phyloP scores from a whole-genome alignment of 345 rosid species.

The Salix exigua region DNA sequence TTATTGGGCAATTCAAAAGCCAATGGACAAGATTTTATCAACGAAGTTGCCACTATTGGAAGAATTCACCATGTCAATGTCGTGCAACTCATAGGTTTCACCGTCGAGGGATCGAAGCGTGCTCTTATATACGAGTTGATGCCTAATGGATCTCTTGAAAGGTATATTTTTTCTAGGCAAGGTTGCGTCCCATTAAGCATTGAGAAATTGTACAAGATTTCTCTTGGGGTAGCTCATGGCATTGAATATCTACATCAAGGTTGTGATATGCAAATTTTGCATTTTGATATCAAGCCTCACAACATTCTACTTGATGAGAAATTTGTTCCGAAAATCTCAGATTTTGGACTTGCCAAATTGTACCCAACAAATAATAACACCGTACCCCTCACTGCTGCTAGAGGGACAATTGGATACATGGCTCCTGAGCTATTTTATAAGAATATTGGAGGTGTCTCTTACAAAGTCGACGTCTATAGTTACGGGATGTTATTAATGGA shows the following conservation, averaged over 20 bases:
- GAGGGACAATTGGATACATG: too few species aligned
- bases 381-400: too few species aligned
- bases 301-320: neutral
- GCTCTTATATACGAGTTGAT: neutral
- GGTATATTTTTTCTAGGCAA: neutral
- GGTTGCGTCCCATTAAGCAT: rapidly evolving
- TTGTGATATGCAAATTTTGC: neutral
- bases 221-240: neutral
- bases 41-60: neutral
- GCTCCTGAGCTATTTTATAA: neutral
- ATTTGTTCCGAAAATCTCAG: too few species aligned
- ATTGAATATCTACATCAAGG: neutral
- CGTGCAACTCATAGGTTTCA: neutral
- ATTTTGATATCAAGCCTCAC: neutral
- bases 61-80: neutral
- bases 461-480: neutral
- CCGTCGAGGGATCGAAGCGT: neutral
- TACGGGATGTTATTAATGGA: neutral
- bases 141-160: neutral
- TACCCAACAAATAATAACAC: too few species aligned
- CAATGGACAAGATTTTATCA: neutral
- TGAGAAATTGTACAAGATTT: neutral
- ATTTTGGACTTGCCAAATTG: too few species aligned
- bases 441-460: neutral
- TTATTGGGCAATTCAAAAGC: neutral